phyloP scores from a whole-genome alignment of 2,329 filamentous ascomycete species.

The Cytospora mali region DNA sequence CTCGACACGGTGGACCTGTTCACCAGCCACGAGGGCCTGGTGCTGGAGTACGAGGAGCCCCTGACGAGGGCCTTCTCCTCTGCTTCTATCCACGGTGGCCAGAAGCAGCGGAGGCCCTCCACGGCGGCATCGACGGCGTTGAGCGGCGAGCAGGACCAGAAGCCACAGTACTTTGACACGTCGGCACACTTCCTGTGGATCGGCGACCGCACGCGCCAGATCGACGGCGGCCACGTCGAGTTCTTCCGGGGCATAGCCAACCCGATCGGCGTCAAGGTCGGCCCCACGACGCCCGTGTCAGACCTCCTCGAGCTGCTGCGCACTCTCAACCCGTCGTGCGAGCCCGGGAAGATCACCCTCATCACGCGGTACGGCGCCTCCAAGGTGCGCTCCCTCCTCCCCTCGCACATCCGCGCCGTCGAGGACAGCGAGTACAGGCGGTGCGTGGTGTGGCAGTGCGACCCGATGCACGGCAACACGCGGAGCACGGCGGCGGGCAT shows the following conservation, averaged over 20 bases:
- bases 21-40: constrained; percentile 91
- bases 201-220: constrained; percentile 90
- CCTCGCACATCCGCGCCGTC: constrained; percentile 85
- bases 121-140: constrained; percentile 34
- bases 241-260: constrained; percentile 97
- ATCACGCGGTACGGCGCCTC: constrained; percentile 91
- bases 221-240: constrained; percentile 92
- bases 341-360: constrained; percentile 90
- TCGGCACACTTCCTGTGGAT: constrained; percentile 98
- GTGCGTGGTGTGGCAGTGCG: constrained; percentile 92
- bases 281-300: constrained; percentile 74
- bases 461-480: constrained; percentile 95
- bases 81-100: constrained; percentile 32
- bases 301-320: constrained; percentile 82
- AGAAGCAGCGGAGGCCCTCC: constrained; percentile 3
- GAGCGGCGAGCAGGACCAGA: constrained; percentile 34
- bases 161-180: constrained; percentile 78
- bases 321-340: constrained; percentile 78
- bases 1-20: constrained; percentile 92
- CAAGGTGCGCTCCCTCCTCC: constrained; percentile 75
- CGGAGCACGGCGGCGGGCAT: constrained; percentile 71
- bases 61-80: constrained; percentile 74
- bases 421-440: constrained; percentile 70
- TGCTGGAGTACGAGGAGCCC: constrained; percentile 91
- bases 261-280: constrained; percentile 95